phyloP scores from a whole-genome alignment of 2,329 filamentous ascomycete species.

The Xylaria sp. region DNA sequence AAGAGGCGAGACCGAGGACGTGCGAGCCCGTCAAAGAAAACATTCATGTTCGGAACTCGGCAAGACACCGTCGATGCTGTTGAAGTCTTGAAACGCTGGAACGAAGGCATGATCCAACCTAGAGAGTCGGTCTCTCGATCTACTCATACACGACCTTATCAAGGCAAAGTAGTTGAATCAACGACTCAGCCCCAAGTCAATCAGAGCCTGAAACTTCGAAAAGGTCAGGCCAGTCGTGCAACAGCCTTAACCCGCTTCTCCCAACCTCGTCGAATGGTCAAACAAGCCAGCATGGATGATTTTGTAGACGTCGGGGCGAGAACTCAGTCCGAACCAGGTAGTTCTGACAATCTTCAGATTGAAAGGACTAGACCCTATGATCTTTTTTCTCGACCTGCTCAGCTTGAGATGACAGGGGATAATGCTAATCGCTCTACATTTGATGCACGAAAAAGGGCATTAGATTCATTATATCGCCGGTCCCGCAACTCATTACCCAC shows the following conservation, averaged over 20 bases:
- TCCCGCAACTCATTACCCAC: slow-evolving; percentile 47
- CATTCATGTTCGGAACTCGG: slow-evolving; percentile 70
- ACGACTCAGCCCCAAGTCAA: background rate
- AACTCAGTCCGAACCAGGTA: slow-evolving; percentile 15
- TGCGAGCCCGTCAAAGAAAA: slow-evolving; percentile 64
- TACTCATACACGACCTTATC: slow-evolving; percentile 1
- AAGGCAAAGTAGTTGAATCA: slow-evolving; percentile 3
- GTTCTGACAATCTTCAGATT: slow-evolving; percentile 11
- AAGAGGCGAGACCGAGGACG: slow-evolving; percentile 61
- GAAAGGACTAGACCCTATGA: slow-evolving; percentile 33
- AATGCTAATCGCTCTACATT: slow-evolving; percentile 55
- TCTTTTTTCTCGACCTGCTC: slow-evolving; percentile 58
- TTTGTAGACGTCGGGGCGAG: slow-evolving; percentile 46
- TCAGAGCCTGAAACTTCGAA: background rate
- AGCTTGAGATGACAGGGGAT: slow-evolving; percentile 62
- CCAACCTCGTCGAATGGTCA: slow-evolving; percentile 43
- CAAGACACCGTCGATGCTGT: slow-evolving; percentile 68
- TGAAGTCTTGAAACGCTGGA: slow-evolving; percentile 66
- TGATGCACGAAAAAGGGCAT: slow-evolving; percentile 60
- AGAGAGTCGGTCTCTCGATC: slow-evolving; percentile 40
- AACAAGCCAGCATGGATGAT: slow-evolving; percentile 47
- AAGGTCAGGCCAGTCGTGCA: slow-evolving; percentile 7
- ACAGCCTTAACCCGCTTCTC: slow-evolving; percentile 43
- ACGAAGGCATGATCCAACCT: slow-evolving; percentile 60
- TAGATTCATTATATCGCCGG: slow-evolving; percentile 65